Percentiles rank a stretch among this genome's conserved stretches.
Conservation (phyloP, 2,329 filamentous ascomycete species). For the Huntiella abstrusa region DNA sequence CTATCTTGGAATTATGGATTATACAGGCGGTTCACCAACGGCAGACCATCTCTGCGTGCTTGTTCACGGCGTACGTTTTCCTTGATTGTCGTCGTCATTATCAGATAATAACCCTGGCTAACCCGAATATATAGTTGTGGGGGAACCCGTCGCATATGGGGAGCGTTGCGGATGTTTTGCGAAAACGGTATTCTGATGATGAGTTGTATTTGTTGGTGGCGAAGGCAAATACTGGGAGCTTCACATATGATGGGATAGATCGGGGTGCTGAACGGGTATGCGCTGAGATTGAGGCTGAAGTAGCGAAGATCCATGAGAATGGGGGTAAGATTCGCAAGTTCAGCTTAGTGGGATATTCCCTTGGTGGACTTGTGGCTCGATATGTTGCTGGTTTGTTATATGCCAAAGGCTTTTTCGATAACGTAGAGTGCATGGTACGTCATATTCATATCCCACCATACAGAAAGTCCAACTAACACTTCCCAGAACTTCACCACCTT, state of each 20-base stretch:
- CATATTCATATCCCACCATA: not conserved
- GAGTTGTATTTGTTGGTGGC: conserved; percentile 51
- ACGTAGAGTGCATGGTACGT: conserved; percentile 55
- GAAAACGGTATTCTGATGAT: conserved; percentile 40
- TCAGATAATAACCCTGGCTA: not conserved
- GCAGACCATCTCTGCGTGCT: conserved; percentile 60
- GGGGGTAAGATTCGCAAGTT: conserved; percentile 63
- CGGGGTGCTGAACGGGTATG: conserved; percentile 48
- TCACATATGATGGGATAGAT: conserved; percentile 53
- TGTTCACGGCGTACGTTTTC: conserved; percentile 47
- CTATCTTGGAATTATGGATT: conserved; percentile 16
- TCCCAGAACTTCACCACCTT: conserved; percentile 77
- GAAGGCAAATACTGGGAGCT: conserved; percentile 54
- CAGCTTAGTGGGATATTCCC: conserved; percentile 74
- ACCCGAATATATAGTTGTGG: conserved; percentile 38
- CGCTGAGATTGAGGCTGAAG: conserved; percentile 45
- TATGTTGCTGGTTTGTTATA: conserved; percentile 75
- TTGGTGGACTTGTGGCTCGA: conserved; percentile 70
- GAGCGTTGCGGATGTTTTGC: conserved; percentile 46
- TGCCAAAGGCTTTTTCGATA: conserved; percentile 61
- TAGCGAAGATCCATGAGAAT: conserved; percentile 33
- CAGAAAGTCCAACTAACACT: not conserved
- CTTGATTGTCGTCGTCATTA: not conserved
- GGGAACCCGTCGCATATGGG: conserved; percentile 58
- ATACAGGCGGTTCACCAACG: conserved; percentile 30